These are phyloP conservation scores for Globisporangium nodosum DNA, from an alignment of 352 stramenopile species.

Conservation along the genomic window DNA sequence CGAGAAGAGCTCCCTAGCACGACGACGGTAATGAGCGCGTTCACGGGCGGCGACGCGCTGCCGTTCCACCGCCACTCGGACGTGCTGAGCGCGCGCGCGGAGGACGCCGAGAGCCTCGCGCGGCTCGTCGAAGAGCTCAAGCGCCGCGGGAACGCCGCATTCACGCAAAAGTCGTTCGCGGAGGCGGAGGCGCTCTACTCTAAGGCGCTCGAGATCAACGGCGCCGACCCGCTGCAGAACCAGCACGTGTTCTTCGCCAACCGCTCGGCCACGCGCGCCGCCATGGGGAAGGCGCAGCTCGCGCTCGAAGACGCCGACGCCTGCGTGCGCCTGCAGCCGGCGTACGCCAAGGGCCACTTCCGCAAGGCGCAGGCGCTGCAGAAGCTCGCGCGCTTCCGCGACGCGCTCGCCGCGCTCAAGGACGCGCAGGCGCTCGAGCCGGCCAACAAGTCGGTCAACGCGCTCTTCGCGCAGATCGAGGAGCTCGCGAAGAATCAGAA, in stretches of 20 bases:
- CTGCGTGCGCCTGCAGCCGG: conserved; percentile 46
- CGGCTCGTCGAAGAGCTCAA: conserved; percentile 85
- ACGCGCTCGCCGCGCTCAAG: conserved; percentile 59
- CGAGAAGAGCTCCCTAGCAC: neutral
- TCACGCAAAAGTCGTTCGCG: conserved; percentile 78
- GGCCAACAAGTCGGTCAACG: conserved; percentile 64
- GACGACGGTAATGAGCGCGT: conserved; percentile 28
- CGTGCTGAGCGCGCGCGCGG: conserved; percentile 59
- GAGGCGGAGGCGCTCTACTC: conserved; percentile 96
- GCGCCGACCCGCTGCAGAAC: conserved; percentile 38
- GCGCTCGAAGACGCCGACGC: conserved; percentile 68
- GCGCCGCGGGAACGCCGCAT: conserved; percentile 82
- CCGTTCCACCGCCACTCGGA: conserved; percentile 81
- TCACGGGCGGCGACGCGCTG: conserved; percentile 47
- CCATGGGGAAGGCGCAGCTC: conserved; percentile 66
- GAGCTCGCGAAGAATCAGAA: conserved; percentile 58
- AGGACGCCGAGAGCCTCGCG: conserved; percentile 39
- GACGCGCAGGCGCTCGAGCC: conserved; percentile 56
- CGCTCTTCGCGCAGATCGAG: conserved; percentile 57
- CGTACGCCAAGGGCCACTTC: conserved; percentile 83
- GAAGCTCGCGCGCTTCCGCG: conserved; percentile 61
- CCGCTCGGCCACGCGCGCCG: conserved; percentile 75
- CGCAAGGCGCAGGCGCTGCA: conserved; percentile 75
- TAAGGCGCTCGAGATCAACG: conserved; percentile 88
- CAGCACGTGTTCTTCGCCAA: conserved; percentile 89